Evolutionary conservation across 106 monocot genomes (phyloP).

Genomic region (Allium fistulosum): DNA sequence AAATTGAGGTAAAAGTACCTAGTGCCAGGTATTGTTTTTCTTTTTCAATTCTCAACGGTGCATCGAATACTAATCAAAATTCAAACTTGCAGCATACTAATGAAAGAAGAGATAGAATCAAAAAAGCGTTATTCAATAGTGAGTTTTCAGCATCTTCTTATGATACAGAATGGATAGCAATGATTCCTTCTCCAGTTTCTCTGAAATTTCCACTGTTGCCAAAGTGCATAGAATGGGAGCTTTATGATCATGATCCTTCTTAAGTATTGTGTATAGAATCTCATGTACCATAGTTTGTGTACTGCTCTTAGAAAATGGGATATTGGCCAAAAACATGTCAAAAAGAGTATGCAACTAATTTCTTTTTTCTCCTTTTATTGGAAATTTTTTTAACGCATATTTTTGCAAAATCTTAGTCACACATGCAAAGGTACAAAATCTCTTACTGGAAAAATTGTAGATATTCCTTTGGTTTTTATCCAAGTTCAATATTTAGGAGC

Average conservation of each 20-base stretch:
- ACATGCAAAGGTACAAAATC: too few species aligned
- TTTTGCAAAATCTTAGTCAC: too few species aligned
- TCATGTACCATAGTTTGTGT: conserved; percentile 83
- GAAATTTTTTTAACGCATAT: too few species aligned
- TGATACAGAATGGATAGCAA: conserved; percentile 49
- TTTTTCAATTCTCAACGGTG: not conserved
- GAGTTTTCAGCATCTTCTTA: too few species aligned
- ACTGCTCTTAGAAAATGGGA: conserved; percentile 75
- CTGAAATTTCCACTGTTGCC: conserved; percentile 66
- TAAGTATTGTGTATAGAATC: conserved; percentile 45
- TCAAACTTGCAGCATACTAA: conserved; percentile 12
- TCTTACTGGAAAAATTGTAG: too few species aligned
- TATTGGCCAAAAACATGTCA: conserved; percentile 52
- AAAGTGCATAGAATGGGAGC: conserved; percentile 65
- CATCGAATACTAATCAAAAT: not conserved
- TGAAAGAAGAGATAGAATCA: too few species aligned
- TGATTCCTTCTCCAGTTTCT: conserved; percentile 59
- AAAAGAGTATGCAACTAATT: conserved; percentile 35
- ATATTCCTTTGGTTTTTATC: too few species aligned
- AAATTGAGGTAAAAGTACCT: too few species aligned
- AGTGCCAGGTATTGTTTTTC: too few species aligned
- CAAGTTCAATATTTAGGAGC: too few species aligned
- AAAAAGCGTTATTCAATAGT: too few species aligned
- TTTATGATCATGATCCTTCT: conserved; percentile 16
- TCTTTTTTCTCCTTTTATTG: not conserved